These are phyloP conservation scores for Pleurotus eryngii DNA, from an alignment of 768 basidiomycete genomes.

Conservation along the genomic window DNA sequence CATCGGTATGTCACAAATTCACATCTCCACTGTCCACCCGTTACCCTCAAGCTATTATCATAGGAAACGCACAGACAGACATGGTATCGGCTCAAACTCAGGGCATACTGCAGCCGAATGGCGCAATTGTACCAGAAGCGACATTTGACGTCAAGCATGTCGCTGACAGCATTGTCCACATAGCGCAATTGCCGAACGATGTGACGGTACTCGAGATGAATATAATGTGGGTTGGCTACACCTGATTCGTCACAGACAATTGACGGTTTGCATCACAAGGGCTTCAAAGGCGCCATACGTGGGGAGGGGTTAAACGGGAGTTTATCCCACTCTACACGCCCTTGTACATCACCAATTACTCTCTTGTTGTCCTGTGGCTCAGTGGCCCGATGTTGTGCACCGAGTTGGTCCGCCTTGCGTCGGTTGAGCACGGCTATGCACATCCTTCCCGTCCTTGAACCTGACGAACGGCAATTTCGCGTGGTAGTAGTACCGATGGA, in stretches of 20 bases:
- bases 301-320: slow-evolving; percentile 21
- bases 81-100: slow-evolving; percentile 45
- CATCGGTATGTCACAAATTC: slow-evolving; percentile 50
- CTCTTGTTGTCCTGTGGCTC: no score
- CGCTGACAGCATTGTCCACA: slow-evolving; percentile 65
- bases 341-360: no score
- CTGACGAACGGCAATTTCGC: no score
- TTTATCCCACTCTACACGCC: no score
- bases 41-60: neutral
- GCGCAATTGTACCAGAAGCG: slow-evolving; percentile 51
- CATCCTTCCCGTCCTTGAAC: no score
- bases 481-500: no score
- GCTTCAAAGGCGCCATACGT: slow-evolving; percentile 24
- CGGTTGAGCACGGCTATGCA: no score
- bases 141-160: slow-evolving; percentile 73
- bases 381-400: no score
- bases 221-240: slow-evolving; percentile 56
- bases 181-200: slow-evolving; percentile 64
- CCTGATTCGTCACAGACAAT: neutral
- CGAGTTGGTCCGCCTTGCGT: no score
- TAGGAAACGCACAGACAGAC: slow-evolving; percentile 70
- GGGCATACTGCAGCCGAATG: slow-evolving; percentile 70
- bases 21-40: neutral
- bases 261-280: slow-evolving; percentile 13
- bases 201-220: slow-evolving; percentile 70